Evolutionary conservation across 2,329 filamentous ascomycete genomes (phyloP).

Genomic region (Plenodomus biglobosus): DNA sequence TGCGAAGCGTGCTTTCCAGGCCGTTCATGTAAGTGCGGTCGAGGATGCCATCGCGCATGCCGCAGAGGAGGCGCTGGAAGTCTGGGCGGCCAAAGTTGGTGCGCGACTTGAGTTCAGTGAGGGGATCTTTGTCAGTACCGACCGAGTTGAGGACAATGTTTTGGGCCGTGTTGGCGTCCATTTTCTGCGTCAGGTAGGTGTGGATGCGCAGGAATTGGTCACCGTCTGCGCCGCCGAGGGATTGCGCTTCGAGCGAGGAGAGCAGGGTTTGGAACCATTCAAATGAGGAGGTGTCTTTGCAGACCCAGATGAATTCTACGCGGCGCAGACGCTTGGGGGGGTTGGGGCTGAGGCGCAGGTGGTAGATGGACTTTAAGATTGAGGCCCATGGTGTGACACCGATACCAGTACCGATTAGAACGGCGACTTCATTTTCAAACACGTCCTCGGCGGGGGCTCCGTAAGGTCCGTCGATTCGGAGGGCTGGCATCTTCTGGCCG

Average conservation of each 20-base stretch:
- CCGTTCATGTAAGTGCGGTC: conserved; percentile 84
- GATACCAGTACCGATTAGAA: conserved; percentile 83
- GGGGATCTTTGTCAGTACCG: conserved; percentile 80
- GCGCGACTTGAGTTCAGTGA: conserved; percentile 85
- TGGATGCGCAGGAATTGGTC: conserved; percentile 96
- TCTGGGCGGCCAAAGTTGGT: conserved; percentile 96
- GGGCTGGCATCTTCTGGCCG: conserved; percentile 84
- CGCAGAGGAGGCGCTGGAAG: conserved; percentile 75
- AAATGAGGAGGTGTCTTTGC: conserved; percentile 91
- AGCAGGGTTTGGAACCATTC: conserved; percentile 98
- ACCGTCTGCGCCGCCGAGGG: conserved; percentile 61
- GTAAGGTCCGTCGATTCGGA: conserved; percentile 93
- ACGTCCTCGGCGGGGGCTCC: conserved; percentile 97
- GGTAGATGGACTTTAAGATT: conserved; percentile 97
- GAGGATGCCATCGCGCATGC: conserved; percentile 85
- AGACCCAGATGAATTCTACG: conserved; percentile 99
- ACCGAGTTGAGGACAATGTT: conserved; percentile 98
- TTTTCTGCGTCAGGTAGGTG: conserved; percentile 91
- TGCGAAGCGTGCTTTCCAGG: conserved; percentile 72
- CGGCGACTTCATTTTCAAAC: conserved; percentile 87
- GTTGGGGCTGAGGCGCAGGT: conserved; percentile 86
- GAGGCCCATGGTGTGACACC: conserved; percentile 85
- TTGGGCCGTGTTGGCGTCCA: conserved; percentile 88
- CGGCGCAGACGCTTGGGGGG: conserved; percentile 84
- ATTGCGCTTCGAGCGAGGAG: conserved; percentile 86